phyloP scores from a whole-genome alignment of 257 asterid species.

The Pogostemon cablin region DNA sequence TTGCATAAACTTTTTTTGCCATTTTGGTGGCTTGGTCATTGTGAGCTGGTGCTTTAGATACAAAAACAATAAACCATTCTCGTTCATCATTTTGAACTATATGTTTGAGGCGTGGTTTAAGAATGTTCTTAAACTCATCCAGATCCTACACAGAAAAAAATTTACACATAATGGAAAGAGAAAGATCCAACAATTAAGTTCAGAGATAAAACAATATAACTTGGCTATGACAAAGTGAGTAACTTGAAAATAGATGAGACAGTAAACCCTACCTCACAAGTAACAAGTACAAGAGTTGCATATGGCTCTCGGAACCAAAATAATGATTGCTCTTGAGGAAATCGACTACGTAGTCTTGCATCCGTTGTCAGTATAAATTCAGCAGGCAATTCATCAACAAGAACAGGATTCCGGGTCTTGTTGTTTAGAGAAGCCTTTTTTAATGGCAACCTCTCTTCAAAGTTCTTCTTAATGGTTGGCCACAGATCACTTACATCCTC shows the following conservation, averaged over 20 bases:
- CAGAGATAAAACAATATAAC: conserved; percentile 4
- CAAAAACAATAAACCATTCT: conserved; percentile 95
- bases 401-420: conserved; percentile 90
- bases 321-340: conserved; percentile 86
- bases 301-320: conserved; percentile 99
- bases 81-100: conserved; percentile 98
- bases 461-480: conserved; percentile 76
- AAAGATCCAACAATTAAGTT: conserved; percentile 11
- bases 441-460: conserved; percentile 84
- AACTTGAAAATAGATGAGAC: conserved; percentile 17
- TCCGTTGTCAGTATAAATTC: conserved; percentile 94
- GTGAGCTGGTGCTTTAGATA: conserved; percentile 93
- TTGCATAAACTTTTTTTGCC: conserved; percentile 94
- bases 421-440: conserved; percentile 74
- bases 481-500: conserved; percentile 98
- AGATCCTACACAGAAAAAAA: conserved; percentile 65
- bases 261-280: conserved; percentile 74
- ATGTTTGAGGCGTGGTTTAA: conserved; percentile 96
- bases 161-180: conserved; percentile 25
- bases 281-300: conserved; percentile 86
- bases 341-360: conserved; percentile 94
- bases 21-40: conserved; percentile 95
- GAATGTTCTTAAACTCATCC: conserved; percentile 95
- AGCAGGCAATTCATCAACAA: conserved; percentile 80
- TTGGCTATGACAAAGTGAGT: conserved; percentile 17